Conservation (phyloP, 371 early-diverging fungal species). For the Rhizopus stolonifer region DNA sequence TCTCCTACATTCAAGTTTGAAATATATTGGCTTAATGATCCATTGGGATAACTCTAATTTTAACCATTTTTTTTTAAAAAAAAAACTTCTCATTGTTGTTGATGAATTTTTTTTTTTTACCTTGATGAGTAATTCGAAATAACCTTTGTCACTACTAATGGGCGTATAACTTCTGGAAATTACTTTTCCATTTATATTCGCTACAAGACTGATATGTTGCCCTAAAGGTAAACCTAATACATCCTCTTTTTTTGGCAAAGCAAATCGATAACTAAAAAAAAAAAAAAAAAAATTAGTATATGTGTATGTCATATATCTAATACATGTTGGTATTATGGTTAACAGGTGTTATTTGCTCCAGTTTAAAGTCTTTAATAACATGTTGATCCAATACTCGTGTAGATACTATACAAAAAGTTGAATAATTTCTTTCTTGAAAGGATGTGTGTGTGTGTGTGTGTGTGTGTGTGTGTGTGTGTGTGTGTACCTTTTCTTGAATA, state of each 20-base stretch:
- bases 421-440: no score
- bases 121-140: conserved; percentile 88
- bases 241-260: conserved; percentile 58
- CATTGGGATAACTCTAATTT: conserved; percentile 81
- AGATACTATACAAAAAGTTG: no score
- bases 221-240: conserved; percentile 82
- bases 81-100: no score
- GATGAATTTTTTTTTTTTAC: no score
- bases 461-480: not conserved
- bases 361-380: conserved; percentile 68
- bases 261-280: conserved; percentile 73
- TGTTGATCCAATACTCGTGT: conserved; percentile 53
- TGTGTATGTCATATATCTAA: conserved; percentile 10
- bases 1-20: conserved; percentile 70
- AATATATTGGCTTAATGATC: conserved; percentile 73
- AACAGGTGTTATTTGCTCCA: conserved; percentile 64
- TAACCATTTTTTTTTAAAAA: no score
- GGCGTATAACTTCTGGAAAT: conserved; percentile 91
- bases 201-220: conserved; percentile 83
- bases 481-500: conserved; percentile 12
- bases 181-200: conserved; percentile 74
- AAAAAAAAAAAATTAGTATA: not conserved
- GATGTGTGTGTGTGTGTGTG: not conserved
- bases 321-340: conserved; percentile 79
- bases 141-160: conserved; percentile 70